Base-by-base conservation (phyloP, 2,329 filamentous ascomycete species). In the Teratosphaeriaceae sp. region DNA sequence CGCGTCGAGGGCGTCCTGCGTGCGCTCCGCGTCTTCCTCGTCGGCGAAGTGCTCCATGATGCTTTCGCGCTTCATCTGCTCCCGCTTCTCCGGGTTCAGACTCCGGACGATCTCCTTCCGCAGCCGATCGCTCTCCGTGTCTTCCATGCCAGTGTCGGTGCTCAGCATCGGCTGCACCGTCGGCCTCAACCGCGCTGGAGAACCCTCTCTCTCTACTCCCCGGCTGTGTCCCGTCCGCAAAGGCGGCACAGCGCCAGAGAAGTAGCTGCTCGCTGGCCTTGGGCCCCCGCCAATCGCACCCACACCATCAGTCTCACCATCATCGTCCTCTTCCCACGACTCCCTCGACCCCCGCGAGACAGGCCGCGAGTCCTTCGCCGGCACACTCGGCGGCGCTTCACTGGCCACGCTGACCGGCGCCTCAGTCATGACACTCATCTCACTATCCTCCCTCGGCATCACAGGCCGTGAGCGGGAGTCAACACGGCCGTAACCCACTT, bases 21-120 rank as follows among this genome's bases (percentile, higher is more conserved):
- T 50, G 6, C 53, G 38, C 18, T 50, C 49, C 16, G 40, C 37
- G 31, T 58, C 54, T 20, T 55, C 54, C 5, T 43, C 42, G 9
- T 42, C 15, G 7, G 21, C 31, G n/a, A n/a, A n/a, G n/a, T n/a
- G n/a, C 18, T 51, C 47, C 29, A 46, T 23, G 40, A 44, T 23
- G 52, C 47, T 36, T 24, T 49, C 34, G 41, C 54, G 34, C 29
- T 55, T 38, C 18, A 37, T 31, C 15, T 46, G 38, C 12, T 47
- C 46, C 16, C 37, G 40, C 26, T 49, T 50, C 11, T 68, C 59
- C 0, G 80, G 74, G 42, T 73, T 80, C 2, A 89, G 68, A 31
- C 79, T 84, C 45, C 77, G 79, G 41, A 87, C 79, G 42, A 89
- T 89, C 54, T 89, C 85, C 46, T 86, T 82, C 21, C 80, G 74